Percentiles rank a stretch among this genome's conserved stretches.
Evolutionary conservation across 1,284 basidiomycete species (phyloP).

Genomic region (Heliocybe sulcata): DNA sequence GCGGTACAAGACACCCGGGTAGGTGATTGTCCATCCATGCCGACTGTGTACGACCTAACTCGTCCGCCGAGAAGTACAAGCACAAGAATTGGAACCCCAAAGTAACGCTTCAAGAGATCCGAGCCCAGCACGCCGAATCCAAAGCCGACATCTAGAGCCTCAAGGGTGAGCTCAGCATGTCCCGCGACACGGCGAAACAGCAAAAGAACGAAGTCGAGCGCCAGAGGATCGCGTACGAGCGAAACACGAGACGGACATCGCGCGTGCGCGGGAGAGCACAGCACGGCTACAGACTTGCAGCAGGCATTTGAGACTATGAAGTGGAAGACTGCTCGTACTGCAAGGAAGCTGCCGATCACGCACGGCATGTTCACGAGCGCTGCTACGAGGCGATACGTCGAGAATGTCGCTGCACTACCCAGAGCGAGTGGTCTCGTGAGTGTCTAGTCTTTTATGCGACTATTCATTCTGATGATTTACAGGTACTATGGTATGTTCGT

Average conservation of each 20-base stretch:
- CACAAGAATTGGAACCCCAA: conserved; percentile 99
- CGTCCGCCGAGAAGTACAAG: conserved; percentile 74
- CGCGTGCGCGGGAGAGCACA: conserved; percentile 80
- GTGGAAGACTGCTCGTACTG: conserved; percentile 56
- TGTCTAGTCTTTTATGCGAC: too few species aligned
- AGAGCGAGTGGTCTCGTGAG: too few species aligned
- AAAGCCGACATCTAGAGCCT: conserved; percentile 63
- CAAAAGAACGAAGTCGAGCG: conserved; percentile 86
- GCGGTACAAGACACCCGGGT: too few species aligned
- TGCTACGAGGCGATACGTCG: too few species aligned
- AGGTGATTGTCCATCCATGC: too few species aligned
- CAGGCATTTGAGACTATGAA: conserved; percentile 72
- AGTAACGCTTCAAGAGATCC: conserved; percentile 85
- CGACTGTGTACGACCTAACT: too few species aligned
- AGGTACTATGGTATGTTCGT: too few species aligned
- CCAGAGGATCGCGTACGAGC: conserved; percentile 57
- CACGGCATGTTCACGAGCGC: too few species aligned
- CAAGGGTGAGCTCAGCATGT: conserved; percentile 73
- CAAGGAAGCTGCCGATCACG: conserved; percentile 48
- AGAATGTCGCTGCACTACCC: too few species aligned
- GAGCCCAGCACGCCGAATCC: conserved; percentile 61
- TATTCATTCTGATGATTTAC: too few species aligned
- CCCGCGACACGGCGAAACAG: conserved; percentile 75
- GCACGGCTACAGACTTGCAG: conserved; percentile 86
- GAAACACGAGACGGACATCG: conserved; percentile 91